These are phyloP conservation scores for Fusarium coffeatum DNA, from an alignment of 2,329 filamentous ascomycete species.

Conservation along the genomic window DNA sequence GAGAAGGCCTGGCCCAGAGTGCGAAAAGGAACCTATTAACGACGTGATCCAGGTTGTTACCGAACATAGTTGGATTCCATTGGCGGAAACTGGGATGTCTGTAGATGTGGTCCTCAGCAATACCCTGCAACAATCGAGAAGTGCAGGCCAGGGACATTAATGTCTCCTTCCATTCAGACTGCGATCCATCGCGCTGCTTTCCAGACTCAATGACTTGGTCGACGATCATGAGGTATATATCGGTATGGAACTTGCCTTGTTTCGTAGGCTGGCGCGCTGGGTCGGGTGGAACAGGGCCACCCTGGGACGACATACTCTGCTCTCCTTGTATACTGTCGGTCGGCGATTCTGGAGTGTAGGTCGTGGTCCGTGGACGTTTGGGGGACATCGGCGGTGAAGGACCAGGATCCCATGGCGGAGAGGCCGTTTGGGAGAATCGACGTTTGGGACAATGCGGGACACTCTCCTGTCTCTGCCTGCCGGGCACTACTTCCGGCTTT, in stretches of 20 bases:
- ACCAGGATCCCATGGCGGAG: too few species aligned
- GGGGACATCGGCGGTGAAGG: too few species aligned
- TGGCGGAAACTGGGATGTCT: neutral
- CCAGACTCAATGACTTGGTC: neutral
- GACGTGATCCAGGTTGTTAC: neutral
- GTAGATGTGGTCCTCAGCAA: conserved; percentile 18
- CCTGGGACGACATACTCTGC: neutral
- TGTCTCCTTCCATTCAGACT: neutral
- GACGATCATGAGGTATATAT: neutral
- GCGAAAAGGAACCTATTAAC: neutral
- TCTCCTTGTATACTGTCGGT: neutral
- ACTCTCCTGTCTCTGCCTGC: too few species aligned
- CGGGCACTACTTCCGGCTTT: too few species aligned
- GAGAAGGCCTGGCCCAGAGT: conserved; percentile 14
- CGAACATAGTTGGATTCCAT: too few species aligned
- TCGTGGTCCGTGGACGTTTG: too few species aligned
- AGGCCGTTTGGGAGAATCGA: too few species aligned
- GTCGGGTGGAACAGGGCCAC: neutral
- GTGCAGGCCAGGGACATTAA: conserved; percentile 17
- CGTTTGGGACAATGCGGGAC: too few species aligned
- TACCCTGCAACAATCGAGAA: neutral
- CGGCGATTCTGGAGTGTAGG: neutral
- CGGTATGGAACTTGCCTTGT: neutral
- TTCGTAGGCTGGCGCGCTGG: too few species aligned
- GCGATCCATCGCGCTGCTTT: neutral